phyloP scores from a whole-genome alignment of 768 basidiomycete genomes.

The Mrakia hoshinonis region DNA sequence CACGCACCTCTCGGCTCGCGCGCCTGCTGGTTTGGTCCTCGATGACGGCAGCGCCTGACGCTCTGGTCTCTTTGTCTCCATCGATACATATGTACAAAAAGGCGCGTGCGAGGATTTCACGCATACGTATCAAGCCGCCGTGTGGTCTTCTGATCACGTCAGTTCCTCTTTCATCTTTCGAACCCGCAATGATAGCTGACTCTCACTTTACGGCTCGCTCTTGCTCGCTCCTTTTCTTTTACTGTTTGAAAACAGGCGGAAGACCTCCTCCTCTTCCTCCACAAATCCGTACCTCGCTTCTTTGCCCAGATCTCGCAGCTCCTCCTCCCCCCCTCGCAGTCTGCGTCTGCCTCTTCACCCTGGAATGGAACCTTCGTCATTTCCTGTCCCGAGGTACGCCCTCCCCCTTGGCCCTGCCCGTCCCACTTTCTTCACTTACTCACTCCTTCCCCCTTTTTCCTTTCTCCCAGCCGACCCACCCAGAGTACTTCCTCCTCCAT shows the following conservation, averaged over 20 bases:
- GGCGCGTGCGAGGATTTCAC: not conserved
- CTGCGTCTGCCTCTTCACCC: too few relatives aligned
- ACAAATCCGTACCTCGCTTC: not conserved
- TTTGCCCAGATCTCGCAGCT: not conserved
- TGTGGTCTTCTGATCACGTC: not conserved
- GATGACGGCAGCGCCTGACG: too few relatives aligned
- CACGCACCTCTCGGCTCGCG: too few relatives aligned
- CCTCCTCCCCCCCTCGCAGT: too few relatives aligned
- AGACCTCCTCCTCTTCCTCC: not conserved
- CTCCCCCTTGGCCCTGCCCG: not conserved
- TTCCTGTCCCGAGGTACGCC: not conserved
- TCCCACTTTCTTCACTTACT: not conserved
- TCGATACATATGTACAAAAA: not conserved
- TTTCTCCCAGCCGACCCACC: not conserved
- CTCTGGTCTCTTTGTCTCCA: not conserved
- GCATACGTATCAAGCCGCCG: not conserved
- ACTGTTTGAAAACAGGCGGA: not conserved
- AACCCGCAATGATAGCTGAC: too few relatives aligned
- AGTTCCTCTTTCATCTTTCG: not conserved
- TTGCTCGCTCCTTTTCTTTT: not conserved
- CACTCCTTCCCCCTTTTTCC: not conserved
- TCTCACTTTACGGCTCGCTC: not conserved
- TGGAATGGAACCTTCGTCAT: conserved; percentile 3
- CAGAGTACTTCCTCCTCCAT: not conserved
- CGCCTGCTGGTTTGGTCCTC: too few relatives aligned